A percentile compares a stretch with the other conserved stretches of the same genome.
phyloP scores from a whole-genome alignment of 495 filamentous ascomycete genomes.

The Articulospora tetracladia region DNA sequence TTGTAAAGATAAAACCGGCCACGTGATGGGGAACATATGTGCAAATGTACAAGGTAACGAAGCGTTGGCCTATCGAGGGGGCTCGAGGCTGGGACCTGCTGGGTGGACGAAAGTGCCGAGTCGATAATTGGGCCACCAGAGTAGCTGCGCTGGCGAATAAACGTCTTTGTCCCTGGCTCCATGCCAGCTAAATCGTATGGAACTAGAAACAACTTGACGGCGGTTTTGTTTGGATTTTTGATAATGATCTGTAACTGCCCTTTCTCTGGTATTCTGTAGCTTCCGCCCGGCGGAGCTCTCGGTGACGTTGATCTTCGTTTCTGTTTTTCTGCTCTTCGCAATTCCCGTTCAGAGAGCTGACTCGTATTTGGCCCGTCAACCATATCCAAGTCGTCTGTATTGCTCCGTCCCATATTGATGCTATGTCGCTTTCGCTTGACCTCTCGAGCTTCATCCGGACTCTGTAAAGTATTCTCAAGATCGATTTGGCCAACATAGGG shows the following conservation, averaged over 20 bases:
- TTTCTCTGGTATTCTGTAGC: constrained; percentile 91
- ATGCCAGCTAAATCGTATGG: constrained; percentile 96
- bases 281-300: constrained; percentile 73
- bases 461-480: constrained; percentile 70
- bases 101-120: constrained; percentile 19
- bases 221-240: constrained; percentile 94
- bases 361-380: constrained; percentile 25
- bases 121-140: constrained; percentile 77
- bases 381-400: constrained; percentile 23
- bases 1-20: constrained; percentile 91
- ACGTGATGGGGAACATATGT: constrained; percentile 83
- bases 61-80: constrained; percentile 69
- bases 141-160: constrained; percentile 92
- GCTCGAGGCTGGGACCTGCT: constrained; percentile 19
- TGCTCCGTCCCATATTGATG: constrained; percentile 6
- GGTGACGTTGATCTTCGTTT: constrained; percentile 65
- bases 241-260: constrained; percentile 97
- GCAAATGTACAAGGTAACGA: constrained; percentile 88
- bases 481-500: constrained; percentile 96
- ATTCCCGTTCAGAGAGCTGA: constrained; percentile 32
- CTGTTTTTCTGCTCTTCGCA: constrained; percentile 40
- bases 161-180: constrained; percentile 93
- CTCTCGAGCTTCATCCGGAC: constrained; percentile 27
- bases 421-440: constrained; percentile 18
- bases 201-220: constrained; percentile 90